Evolutionary conservation across 2,329 filamentous ascomycete species (phyloP).

Genomic region (Phialocephala sp.): DNA sequence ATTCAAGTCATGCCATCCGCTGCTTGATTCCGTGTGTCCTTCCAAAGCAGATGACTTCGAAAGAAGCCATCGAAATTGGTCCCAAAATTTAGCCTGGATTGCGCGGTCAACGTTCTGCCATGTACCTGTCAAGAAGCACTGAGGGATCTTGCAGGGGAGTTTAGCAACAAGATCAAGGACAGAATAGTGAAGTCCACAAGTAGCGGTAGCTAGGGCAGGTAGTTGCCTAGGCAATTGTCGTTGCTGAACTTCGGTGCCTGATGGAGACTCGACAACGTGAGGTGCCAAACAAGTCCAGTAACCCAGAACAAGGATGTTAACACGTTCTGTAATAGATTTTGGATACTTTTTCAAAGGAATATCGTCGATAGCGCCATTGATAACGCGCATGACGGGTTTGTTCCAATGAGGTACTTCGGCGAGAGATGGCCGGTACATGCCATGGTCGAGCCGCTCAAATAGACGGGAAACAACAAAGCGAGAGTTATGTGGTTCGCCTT

Average conservation of each 20-base stretch:
- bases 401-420: neutral
- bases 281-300: no score
- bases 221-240: neutral
- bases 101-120: neutral
- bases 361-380: neutral
- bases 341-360: neutral
- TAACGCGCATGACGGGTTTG: slow-evolving; percentile 44
- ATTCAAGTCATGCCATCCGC: neutral
- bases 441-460: neutral
- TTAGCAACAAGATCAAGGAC: neutral
- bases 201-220: no score
- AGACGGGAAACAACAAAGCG: neutral
- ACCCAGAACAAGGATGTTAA: neutral
- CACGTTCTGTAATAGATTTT: neutral
- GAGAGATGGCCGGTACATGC: neutral
- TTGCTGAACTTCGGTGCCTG: no score
- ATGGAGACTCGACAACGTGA: no score
- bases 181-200: neutral
- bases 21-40: neutral
- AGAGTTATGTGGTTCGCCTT: neutral
- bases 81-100: neutral
- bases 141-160: neutral
- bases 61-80: neutral
- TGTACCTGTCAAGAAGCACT: neutral
- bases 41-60: neutral